phyloP scores from a whole-genome alignment of 169 alveolate genomes.

The Plasmodium billcollinsi region DNA sequence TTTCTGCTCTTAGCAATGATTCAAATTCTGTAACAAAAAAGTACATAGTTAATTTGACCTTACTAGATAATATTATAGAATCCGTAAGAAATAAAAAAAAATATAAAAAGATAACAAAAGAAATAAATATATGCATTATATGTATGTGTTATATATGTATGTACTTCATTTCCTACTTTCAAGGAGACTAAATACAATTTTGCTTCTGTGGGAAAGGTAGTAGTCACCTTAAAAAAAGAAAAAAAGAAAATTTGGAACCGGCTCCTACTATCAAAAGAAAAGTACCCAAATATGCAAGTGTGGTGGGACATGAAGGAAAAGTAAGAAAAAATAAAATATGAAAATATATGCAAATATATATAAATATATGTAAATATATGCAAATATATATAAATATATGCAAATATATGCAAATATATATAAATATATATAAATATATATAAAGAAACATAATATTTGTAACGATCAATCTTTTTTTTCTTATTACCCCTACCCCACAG shows the following conservation, averaged over 20 bases:
- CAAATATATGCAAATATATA: background rate
- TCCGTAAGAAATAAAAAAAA: constrained; percentile 47
- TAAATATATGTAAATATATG: background rate
- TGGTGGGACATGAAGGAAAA: constrained; percentile 97
- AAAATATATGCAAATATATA: background rate
- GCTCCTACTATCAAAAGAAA: constrained; percentile 86
- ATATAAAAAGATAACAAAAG: background rate
- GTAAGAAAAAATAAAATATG: constrained; percentile 76
- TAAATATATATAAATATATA: no score
- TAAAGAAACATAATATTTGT: no score
- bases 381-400: background rate
- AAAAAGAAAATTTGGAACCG: constrained; percentile 88
- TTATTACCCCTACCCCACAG: background rate
- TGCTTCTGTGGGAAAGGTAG: constrained; percentile 91
- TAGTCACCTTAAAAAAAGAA: constrained; percentile 88
- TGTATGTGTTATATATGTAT: background rate
- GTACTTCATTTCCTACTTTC: background rate
- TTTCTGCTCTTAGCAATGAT: constrained; percentile 90
- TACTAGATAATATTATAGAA: constrained; percentile 84
- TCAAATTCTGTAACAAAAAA: constrained; percentile 86
- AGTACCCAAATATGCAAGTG: constrained; percentile 90
- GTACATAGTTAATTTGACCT: constrained; percentile 85
- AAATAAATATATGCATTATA: constrained; percentile 25
- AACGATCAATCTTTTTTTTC: no score
- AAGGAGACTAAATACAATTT: constrained; percentile 88